Base-by-base conservation (phyloP, 257 asterid genomes). In the Orobanche coerulescens region DNA sequence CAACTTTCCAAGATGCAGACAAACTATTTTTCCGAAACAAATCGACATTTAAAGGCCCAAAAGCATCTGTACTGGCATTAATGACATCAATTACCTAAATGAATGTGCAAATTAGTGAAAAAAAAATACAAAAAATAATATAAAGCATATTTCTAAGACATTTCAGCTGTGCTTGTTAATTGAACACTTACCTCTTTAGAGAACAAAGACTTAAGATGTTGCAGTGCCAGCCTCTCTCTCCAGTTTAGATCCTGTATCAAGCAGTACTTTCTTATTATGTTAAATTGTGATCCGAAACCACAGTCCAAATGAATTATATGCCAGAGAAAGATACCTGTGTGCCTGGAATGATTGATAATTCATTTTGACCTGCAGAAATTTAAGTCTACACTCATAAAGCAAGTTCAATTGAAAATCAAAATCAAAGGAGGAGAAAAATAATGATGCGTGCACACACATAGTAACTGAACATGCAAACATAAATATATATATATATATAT, bases 61-160 rank as follows among this genome's bases (percentile, higher is more conserved):
- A 71, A 73, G 82, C 95, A 62, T 77, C 71, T 61, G 88, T 84
- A 65, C 78, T 79, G 69, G 81, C 74, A 25, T 81, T 81, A 58
- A 93, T 81, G 61, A 80, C 79, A 72, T 83, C 95, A 76, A 89
- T 74, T 19, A 84, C 95, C 97, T 92, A 70, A 52, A 74, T 70
- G 11, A 53, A 61, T 48, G 52, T 33, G 43, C 19, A 61, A 57
- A 71, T 69, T 50, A 55, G 71, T 31, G 61, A 71, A 42, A 40
- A 71, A 42, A 40, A 55, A 46, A 24, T 15, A 25, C 23, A 43
- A 66, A 18, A 33, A 31, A 48, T 15, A 36, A 57, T 48, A 36
- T 24, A 49, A 55, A 55, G 53, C 51, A 48, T 39, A 64, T 62
- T 31, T 33, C 55, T 15, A 52, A 23, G 34, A 54, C 15, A 30